phyloP scores from a whole-genome alignment of 1,139 yeast genomes.

The Pneumocystis sp. region DNA sequence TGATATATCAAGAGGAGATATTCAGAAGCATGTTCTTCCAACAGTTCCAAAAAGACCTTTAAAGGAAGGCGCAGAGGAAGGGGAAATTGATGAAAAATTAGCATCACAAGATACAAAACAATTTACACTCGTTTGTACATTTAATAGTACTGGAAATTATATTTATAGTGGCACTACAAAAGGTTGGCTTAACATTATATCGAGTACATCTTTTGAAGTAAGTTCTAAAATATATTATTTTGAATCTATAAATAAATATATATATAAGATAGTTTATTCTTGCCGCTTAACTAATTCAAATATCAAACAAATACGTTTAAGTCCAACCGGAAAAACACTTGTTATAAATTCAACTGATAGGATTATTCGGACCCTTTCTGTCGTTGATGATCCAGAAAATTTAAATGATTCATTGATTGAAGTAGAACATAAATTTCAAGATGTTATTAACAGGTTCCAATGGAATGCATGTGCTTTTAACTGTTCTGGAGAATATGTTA shows the following conservation, averaged over 20 bases:
- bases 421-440: slow-evolving; percentile 72
- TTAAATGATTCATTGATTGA: slow-evolving; percentile 40
- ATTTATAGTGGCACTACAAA: slow-evolving; percentile 64
- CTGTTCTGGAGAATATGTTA: slow-evolving; percentile 64
- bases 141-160: slow-evolving; percentile 37
- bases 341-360: slow-evolving; percentile 76
- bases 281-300: slow-evolving; percentile 50
- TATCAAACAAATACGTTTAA: slow-evolving; percentile 53
- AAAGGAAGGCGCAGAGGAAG: slow-evolving; percentile 18
- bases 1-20: slow-evolving; percentile 15
- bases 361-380: slow-evolving; percentile 44
- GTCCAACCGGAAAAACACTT: slow-evolving; percentile 51
- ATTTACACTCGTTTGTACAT: slow-evolving; percentile 24
- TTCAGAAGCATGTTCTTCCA: slow-evolving; percentile 21
- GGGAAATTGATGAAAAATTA: slow-evolving; percentile 13
- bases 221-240: not conserved
- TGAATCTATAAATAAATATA: not conserved
- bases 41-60: slow-evolving; percentile 17
- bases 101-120: slow-evolving; percentile 18
- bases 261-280: slow-evolving; percentile 33
- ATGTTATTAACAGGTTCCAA: slow-evolving; percentile 72
- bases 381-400: slow-evolving; percentile 19
- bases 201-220: slow-evolving; percentile 16
- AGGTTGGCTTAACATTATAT: slow-evolving; percentile 51
- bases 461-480: slow-evolving; percentile 76